These are phyloP conservation scores for Chaetomiaceae sp. DNA, from an alignment of 2,329 filamentous ascomycete species.

Conservation along the genomic window DNA sequence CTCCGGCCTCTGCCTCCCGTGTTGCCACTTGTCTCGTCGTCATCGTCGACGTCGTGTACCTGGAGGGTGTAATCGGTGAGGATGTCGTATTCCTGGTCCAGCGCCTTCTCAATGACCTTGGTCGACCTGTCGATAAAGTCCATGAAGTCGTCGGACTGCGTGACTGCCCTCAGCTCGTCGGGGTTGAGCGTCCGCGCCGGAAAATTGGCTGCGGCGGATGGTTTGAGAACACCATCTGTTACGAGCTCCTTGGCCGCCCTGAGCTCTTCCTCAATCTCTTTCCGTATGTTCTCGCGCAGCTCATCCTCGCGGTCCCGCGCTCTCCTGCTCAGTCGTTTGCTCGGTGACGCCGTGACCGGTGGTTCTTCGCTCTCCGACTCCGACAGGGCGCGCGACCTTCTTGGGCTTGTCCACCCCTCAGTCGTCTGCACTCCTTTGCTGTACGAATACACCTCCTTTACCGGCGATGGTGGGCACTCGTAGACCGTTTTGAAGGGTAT, in stretches of 20 bases:
- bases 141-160: slow-evolving; percentile 86
- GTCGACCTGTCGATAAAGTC: slow-evolving; percentile 94
- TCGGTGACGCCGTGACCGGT: slow-evolving; percentile 51
- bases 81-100: slow-evolving; percentile 96
- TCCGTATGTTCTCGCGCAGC: slow-evolving; percentile 74
- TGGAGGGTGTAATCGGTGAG: slow-evolving; percentile 89
- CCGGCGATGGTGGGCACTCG: slow-evolving; percentile 71
- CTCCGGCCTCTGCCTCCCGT: slow-evolving; percentile 66
- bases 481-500: slow-evolving; percentile 71
- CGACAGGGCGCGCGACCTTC: slow-evolving; percentile 50
- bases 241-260: slow-evolving; percentile 63
- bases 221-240: slow-evolving; percentile 46
- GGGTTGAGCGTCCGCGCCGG: slow-evolving; percentile 73
- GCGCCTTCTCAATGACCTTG: slow-evolving; percentile 91
- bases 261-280: slow-evolving; percentile 90
- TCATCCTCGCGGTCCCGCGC: slow-evolving; percentile 85
- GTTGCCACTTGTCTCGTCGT: slow-evolving; percentile 72
- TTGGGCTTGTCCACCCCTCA: slow-evolving; percentile 62
- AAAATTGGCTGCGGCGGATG: slow-evolving; percentile 52
- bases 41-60: slow-evolving; percentile 70
- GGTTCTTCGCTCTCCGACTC: slow-evolving; percentile 60
- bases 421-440: slow-evolving; percentile 94
- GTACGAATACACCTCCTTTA: slow-evolving; percentile 87
- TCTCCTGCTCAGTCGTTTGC: slow-evolving; percentile 72
- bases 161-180: slow-evolving; percentile 87